phyloP scores from a whole-genome alignment of 2,329 filamentous ascomycete genomes.

The Trichoderma sp. region DNA sequence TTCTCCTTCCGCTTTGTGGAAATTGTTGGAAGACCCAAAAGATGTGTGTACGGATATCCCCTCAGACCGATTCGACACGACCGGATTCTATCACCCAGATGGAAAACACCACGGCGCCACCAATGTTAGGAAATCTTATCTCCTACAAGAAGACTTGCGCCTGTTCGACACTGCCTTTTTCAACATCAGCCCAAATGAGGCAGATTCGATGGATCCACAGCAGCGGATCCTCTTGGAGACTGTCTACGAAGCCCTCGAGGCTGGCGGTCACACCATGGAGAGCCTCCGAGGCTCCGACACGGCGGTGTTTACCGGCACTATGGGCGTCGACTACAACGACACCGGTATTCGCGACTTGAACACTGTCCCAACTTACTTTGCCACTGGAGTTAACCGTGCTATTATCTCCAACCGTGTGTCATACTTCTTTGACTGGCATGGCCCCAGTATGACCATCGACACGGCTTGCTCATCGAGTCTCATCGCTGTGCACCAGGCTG shows the following conservation, averaged over 20 bases:
- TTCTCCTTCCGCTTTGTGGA: conserved; percentile 24
- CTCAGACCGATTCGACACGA: conserved; percentile 23
- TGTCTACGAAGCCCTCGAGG: conserved; percentile 41
- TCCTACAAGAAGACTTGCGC: background rate
- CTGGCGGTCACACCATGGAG: conserved; percentile 28
- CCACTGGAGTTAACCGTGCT: conserved; percentile 39
- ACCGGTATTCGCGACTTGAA: conserved; percentile 28
- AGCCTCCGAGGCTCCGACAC: conserved; percentile 30
- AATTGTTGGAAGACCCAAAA: too few species aligned
- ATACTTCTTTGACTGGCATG: conserved; percentile 46
- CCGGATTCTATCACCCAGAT: conserved; percentile 25
- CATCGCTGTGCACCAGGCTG: conserved; percentile 44
- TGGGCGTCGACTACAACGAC: conserved; percentile 37
- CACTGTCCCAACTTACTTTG: conserved; percentile 37
- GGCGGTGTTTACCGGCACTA: conserved; percentile 37
- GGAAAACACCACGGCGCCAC: conserved; percentile 29
- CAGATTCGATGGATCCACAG: conserved; percentile 22
- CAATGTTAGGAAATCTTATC: conserved; percentile 32
- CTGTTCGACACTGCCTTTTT: too few species aligned
- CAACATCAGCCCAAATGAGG: too few species aligned
- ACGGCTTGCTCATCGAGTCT: conserved; percentile 51
- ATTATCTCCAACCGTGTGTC: conserved; percentile 43
- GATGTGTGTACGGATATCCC: conserved; percentile 6
- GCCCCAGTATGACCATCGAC: conserved; percentile 48
- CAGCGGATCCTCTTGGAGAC: conserved; percentile 35